Percentiles rank a stretch among this genome's conserved stretches.
Evolutionary conservation across 257 asterid genomes (phyloP).

Genomic region (Linaria vulgaris): DNA sequence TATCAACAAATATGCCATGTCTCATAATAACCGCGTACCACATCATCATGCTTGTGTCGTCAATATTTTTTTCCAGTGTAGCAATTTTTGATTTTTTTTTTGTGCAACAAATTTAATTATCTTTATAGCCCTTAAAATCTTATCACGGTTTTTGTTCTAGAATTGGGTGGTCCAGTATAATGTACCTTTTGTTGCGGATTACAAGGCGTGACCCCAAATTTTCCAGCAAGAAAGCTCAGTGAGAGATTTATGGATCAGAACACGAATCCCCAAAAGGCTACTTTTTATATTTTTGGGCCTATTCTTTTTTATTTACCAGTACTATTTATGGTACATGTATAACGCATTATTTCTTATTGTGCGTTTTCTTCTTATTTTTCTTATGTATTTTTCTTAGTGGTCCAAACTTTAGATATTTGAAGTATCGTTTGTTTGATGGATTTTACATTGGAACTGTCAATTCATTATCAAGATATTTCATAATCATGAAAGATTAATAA

Average conservation of each 20-base stretch:
- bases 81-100: no score
- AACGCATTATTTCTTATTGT: conserved; percentile 6
- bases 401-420: not conserved
- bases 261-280: conserved; percentile 26
- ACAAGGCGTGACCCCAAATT: conserved; percentile 30
- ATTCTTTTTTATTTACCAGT: not conserved
- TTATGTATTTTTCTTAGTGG: not conserved
- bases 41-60: no score
- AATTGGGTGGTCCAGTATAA: conserved; percentile 36
- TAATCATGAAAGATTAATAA: no score
- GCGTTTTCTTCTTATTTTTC: not conserved
- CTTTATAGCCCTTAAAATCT: no score
- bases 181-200: conserved; percentile 29
- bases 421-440: not conserved
- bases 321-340: not conserved
- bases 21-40: no score
- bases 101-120: no score
- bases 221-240: conserved; percentile 30
- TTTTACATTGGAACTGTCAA: not conserved
- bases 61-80: no score
- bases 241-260: conserved; percentile 32
- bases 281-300: conserved; percentile 23
- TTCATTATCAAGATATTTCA: no score
- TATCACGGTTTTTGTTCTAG: not conserved
- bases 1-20: no score